Evolutionary conservation across 2,329 filamentous ascomycete species (phyloP).

Genomic region (Hypoxylon sp.): DNA sequence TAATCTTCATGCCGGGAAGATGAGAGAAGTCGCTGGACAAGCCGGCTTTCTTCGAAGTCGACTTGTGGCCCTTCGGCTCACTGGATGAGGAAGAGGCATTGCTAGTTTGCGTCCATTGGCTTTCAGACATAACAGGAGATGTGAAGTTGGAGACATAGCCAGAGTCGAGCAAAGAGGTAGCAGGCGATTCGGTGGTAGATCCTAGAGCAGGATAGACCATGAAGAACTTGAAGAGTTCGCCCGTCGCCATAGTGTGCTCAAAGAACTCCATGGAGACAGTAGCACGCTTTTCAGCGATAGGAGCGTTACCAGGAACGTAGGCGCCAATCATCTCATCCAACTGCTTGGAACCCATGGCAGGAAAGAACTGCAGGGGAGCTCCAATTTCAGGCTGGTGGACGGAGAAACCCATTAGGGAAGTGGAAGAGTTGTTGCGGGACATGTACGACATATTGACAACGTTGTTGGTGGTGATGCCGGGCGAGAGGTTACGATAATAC

Average conservation of each 20-base stretch:
- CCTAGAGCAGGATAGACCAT: conserved; percentile 61
- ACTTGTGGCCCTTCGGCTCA: conserved; percentile 49
- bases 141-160: conserved; percentile 63
- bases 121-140: conserved; percentile 66
- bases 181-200: conserved; percentile 61
- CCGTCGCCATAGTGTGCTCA: conserved; percentile 66
- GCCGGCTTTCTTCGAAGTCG: conserved; percentile 52
- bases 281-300: conserved; percentile 72
- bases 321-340: conserved; percentile 72
- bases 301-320: conserved; percentile 67
- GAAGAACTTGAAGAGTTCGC: conserved; percentile 74
- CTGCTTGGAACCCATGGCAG: conserved; percentile 74
- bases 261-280: conserved; percentile 72
- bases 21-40: conserved; percentile 63
- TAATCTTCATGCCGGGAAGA: conserved; percentile 75
- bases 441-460: conserved; percentile 55
- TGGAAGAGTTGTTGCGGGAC: conserved; percentile 56
- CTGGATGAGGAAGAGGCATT: conserved; percentile 53
- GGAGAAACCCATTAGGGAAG: conserved; percentile 66
- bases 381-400: conserved; percentile 72
- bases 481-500: conserved; percentile 42
- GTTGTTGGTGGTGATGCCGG: conserved; percentile 25
- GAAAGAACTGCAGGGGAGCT: conserved; percentile 73
- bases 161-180: conserved; percentile 62
- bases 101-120: conserved; percentile 60